phyloP scores from a whole-genome alignment of 768 basidiomycete genomes.

The Hericium erinaceus region DNA sequence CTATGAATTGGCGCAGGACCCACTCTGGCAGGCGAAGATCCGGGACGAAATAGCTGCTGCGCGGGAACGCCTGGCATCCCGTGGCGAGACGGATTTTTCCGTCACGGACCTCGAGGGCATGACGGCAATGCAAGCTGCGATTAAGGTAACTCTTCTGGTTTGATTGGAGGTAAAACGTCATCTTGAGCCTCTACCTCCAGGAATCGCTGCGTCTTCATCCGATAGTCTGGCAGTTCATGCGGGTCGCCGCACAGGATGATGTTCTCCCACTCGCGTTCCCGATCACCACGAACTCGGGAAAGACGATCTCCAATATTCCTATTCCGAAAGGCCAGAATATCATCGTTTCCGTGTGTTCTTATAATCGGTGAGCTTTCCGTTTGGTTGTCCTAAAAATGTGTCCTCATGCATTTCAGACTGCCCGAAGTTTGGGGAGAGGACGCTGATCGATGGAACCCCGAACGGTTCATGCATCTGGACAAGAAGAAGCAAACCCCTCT shows the following conservation, averaged over 20 bases:
- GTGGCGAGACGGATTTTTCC: not conserved
- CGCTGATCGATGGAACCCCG: constrained; percentile 7
- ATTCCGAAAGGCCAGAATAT: constrained; percentile 7
- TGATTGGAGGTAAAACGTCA: not conserved
- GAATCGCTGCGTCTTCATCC: constrained; percentile 13
- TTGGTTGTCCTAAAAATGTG: not conserved
- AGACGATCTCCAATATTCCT: constrained; percentile 4
- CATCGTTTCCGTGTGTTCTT: constrained; percentile 1
- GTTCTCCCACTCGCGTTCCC: constrained; percentile 9
- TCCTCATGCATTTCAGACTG: not conserved
- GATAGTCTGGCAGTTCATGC: constrained; percentile 2
- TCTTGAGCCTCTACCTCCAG: constrained; percentile 1
- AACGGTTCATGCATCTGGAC: constrained; percentile 5
- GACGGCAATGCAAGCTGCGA: constrained; percentile 7
- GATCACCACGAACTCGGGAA: constrained; percentile 8
- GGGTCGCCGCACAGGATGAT: constrained; percentile 9
- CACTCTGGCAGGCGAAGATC: constrained; percentile 7
- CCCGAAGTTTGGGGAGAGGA: constrained; percentile 10
- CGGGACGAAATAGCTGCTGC: constrained; percentile 7
- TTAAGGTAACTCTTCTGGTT: constrained; percentile 3
- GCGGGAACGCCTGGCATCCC: not conserved
- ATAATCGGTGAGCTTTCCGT: constrained; percentile 3
- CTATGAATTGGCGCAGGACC: constrained; percentile 10
- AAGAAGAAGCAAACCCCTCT: not conserved
- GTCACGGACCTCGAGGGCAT: constrained; percentile 6